Percentiles rank a stretch among this genome's conserved stretches.
phyloP scores from a whole-genome alignment of 2,329 filamentous ascomycete genomes.

The Xylariaceae sp. region DNA sequence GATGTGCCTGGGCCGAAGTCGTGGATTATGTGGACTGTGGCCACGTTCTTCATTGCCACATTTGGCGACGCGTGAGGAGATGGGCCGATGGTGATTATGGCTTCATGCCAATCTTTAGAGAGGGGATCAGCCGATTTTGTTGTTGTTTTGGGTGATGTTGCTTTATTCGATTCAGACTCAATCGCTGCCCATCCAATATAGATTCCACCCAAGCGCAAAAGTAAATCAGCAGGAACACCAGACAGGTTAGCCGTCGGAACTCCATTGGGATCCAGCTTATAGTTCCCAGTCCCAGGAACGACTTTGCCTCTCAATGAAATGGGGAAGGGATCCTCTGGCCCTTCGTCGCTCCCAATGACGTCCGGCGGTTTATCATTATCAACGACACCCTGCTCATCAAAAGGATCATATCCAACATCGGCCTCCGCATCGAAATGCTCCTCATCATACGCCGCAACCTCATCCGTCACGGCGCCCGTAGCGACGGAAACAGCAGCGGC shows the following conservation, averaged over 20 bases:
- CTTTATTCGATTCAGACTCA: constrained; percentile 32
- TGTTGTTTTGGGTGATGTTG: too few relatives aligned
- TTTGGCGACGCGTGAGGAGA: constrained; percentile 42
- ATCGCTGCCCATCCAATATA: constrained; percentile 63
- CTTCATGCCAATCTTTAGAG: constrained; percentile 52
- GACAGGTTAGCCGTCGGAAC: constrained; percentile 53
- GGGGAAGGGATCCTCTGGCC: constrained; percentile 52
- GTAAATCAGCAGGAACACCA: constrained; percentile 49
- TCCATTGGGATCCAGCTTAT: constrained; percentile 38
- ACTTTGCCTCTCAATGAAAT: constrained; percentile 48
- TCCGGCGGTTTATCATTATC: constrained; percentile 32
- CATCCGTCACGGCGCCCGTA: constrained; percentile 28
- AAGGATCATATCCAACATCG: constrained; percentile 34
- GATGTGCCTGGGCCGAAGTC: constrained; percentile 40
- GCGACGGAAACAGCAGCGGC: constrained; percentile 40
- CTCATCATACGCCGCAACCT: constrained; percentile 34
- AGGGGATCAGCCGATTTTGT: constrained; percentile 32
- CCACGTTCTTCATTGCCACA: constrained; percentile 47
- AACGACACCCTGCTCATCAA: constrained; percentile 31
- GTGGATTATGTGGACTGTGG: constrained; percentile 51
- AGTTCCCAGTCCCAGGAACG: constrained; percentile 40
- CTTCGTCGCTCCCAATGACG: constrained; percentile 46
- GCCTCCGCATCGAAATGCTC: constrained; percentile 33
- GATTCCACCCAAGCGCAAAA: constrained; percentile 53
- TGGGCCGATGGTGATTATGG: constrained; percentile 54